phyloP scores from a whole-genome alignment of 2,329 filamentous ascomycete genomes.

The Penicillium sp. region DNA sequence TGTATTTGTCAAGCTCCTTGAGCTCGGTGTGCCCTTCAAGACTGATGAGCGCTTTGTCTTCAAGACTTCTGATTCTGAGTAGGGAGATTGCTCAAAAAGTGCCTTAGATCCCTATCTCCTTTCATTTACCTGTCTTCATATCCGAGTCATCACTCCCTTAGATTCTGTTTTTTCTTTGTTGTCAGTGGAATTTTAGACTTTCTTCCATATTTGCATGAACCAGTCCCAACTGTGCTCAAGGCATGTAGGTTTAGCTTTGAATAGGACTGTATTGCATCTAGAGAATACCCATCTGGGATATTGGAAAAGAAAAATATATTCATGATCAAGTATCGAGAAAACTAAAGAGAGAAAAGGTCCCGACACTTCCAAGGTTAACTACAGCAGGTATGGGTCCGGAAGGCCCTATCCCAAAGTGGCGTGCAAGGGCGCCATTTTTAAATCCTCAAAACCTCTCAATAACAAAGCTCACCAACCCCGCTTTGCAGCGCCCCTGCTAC shows the following conservation, averaged over 20 bases:
- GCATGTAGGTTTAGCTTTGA: not conserved
- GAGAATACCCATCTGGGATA: not conserved
- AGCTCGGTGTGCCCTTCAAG: conserved; percentile 88
- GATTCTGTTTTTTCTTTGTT: not conserved
- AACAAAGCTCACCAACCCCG: conserved; percentile 1
- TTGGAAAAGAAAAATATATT: not conserved
- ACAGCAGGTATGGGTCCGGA: not conserved
- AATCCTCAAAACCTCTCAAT: not conserved
- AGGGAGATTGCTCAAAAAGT: conserved; percentile 14
- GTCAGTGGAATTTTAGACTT: not conserved
- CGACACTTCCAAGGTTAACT: not conserved
- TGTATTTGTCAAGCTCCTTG: conserved; percentile 78
- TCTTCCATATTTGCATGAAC: not conserved
- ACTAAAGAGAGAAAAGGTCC: not conserved
- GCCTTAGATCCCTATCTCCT: not conserved
- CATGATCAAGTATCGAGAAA: not conserved
- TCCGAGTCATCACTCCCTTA: conserved; percentile 16
- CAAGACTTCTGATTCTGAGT: conserved; percentile 54
- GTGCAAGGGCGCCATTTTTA: conserved; percentile 4
- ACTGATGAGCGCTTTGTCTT: conserved; percentile 61
- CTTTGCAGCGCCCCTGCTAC: conserved; percentile 1
- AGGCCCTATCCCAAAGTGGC: conserved; percentile 3
- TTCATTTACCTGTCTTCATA: conserved; percentile 20
- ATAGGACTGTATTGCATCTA: not conserved
- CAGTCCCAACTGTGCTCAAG: not conserved